These are phyloP conservation scores for Quercus glauca DNA, from an alignment of 306 rosid genomes.

Conservation along the genomic window DNA sequence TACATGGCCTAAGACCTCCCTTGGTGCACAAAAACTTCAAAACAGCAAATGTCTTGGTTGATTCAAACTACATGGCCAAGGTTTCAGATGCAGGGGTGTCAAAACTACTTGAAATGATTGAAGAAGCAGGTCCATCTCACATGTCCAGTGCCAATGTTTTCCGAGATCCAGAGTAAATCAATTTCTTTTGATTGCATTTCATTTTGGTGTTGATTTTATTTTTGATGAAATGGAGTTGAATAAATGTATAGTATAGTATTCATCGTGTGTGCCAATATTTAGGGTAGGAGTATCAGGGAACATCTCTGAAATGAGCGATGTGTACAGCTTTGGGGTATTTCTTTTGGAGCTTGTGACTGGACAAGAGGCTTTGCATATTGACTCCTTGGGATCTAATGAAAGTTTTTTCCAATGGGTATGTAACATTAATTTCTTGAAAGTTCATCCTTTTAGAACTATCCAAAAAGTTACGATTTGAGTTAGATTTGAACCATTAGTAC, in stretches of 20 bases:
- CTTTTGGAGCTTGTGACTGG: conserved; percentile 47
- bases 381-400: conserved; percentile 38
- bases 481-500: no score
- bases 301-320: conserved; percentile 35
- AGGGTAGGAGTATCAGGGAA: conserved; percentile 28
- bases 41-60: conserved; percentile 47
- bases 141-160: conserved; percentile 35
- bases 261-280: background rate
- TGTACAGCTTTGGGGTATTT: conserved; percentile 50
- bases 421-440: background rate
- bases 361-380: conserved; percentile 37
- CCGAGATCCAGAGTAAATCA: conserved; percentile 44
- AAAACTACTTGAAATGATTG: conserved; percentile 32
- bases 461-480: no score
- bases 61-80: conserved; percentile 42
- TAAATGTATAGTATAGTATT: background rate
- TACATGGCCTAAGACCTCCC: conserved; percentile 45
- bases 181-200: conserved; percentile 5
- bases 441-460: no score
- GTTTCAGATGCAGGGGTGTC: conserved; percentile 46
- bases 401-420: conserved; percentile 44
- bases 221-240: no score
- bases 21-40: conserved; percentile 40
- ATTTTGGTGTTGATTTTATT: background rate
- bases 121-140: conserved; percentile 42